Percentiles rank a stretch among this genome's conserved stretches.
Conservation (phyloP, 1,139 yeast genomes). For the Kurtzmaniella quercitrusa region DNA sequence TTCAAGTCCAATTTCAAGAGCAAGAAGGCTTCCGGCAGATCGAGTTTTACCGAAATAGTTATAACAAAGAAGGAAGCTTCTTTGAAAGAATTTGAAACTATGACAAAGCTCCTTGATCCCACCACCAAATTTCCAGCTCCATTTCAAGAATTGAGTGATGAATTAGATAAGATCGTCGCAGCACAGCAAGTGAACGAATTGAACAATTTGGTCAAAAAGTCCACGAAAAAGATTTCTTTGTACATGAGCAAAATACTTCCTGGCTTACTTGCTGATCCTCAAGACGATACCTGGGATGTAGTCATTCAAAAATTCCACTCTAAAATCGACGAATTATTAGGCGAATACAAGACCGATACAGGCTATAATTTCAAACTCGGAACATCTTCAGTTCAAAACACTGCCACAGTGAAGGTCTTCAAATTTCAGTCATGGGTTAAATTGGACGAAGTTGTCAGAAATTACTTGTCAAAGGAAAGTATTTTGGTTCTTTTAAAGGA, state of each 20-base stretch:
- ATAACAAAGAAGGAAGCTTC: conserved; percentile 9
- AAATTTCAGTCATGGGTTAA: conserved; percentile 60
- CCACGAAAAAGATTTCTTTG: conserved; percentile 36
- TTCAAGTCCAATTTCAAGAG: conserved; percentile 17
- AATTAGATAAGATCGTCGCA: conserved; percentile 22
- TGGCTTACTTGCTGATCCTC: conserved; percentile 41
- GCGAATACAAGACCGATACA: conserved; percentile 16
- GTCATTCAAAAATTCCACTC: conserved; percentile 46
- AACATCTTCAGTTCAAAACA: conserved; percentile 40
- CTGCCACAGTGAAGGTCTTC: conserved; percentile 37
- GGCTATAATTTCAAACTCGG: conserved; percentile 65
- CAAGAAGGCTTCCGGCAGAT: conserved; percentile 8
- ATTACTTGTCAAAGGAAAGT: conserved; percentile 56
- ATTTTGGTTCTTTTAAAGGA: conserved; percentile 57
- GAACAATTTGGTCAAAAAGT: conserved; percentile 29
- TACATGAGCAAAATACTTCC: conserved; percentile 38
- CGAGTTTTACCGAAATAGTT: conserved; percentile 5
- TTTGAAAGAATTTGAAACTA: conserved; percentile 14
- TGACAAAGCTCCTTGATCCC: conserved; percentile 19
- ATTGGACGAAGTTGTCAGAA: conserved; percentile 56
- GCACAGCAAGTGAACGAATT: conserved; percentile 47
- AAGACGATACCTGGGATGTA: conserved; percentile 58
- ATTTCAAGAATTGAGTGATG: conserved; percentile 16
- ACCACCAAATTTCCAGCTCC: conserved; percentile 18
- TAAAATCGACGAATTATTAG: conserved; percentile 24